phyloP scores from a whole-genome alignment of 768 basidiomycete species.

The Naganishia onofrii region DNA sequence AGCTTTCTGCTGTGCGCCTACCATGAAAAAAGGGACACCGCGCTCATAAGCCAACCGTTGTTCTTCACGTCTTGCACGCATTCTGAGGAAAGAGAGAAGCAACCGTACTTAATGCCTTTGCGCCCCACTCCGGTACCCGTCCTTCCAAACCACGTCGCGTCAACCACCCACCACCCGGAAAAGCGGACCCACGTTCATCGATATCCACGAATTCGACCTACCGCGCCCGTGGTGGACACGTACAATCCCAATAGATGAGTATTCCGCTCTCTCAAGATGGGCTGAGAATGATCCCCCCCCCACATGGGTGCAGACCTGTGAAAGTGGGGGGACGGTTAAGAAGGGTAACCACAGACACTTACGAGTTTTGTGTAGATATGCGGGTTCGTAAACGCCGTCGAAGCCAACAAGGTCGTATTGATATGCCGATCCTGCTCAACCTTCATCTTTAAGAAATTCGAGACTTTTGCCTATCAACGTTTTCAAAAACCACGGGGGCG shows the following conservation, averaged over 20 bases:
- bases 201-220: conserved; percentile 82
- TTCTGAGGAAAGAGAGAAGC: not conserved
- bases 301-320: no score
- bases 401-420: conserved; percentile 91
- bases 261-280: no score
- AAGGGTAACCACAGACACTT: no score
- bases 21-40: no score
- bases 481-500: no score
- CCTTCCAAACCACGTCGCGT: conserved; percentile 61
- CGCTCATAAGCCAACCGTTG: no score
- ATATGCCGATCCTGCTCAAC: conserved; percentile 76
- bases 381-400: conserved; percentile 90
- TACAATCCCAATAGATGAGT: not conserved
- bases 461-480: conserved; percentile 69
- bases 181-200: conserved; percentile 81
- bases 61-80: no score
- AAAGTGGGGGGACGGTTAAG: no score
- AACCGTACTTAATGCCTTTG: conserved; percentile 59
- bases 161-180: conserved; percentile 66
- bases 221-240: no score
- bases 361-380: conserved; percentile 90
- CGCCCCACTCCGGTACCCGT: conserved; percentile 67
- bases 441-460: conserved; percentile 74
- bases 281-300: no score
- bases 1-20: conserved; percentile 15